Conservation (phyloP, 2,329 filamentous ascomycete genomes). For the Domatiomyces catenatus region DNA sequence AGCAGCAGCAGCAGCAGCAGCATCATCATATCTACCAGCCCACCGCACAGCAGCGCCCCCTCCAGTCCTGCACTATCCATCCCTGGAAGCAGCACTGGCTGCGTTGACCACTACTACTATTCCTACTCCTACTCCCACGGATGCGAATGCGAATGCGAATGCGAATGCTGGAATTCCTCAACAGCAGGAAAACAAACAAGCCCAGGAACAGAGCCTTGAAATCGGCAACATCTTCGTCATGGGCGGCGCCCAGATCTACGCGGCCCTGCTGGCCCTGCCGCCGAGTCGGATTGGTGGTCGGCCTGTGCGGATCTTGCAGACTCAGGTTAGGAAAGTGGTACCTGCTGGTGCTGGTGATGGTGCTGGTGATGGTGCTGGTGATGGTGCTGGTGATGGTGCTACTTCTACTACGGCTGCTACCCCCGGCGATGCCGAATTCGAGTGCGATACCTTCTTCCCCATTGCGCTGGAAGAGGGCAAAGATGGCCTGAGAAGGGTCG, state of each 20-base stretch:
- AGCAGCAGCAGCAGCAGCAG: neutral
- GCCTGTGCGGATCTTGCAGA: constrained; percentile 18
- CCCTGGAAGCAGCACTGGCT: constrained; percentile 1
- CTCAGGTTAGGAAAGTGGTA: constrained; percentile 11
- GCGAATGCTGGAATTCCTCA: constrained; percentile 1
- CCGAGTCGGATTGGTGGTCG: neutral
- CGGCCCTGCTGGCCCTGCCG: constrained; percentile 40
- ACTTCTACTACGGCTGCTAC: neutral
- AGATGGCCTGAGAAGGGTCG: constrained; percentile 16
- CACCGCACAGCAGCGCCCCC: neutral
- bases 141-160: constrained; percentile 7
- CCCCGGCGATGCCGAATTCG: constrained; percentile 20
- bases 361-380: too few relatives aligned
- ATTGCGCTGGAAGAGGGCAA: constrained; percentile 8
- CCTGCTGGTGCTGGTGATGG: too few relatives aligned
- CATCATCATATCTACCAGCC: too few relatives aligned
- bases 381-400: neutral
- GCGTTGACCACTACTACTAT: constrained; percentile 6
- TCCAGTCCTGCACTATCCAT: constrained; percentile 7
- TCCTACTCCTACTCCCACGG: too few relatives aligned
- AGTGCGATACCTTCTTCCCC: constrained; percentile 36
- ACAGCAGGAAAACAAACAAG: constrained; percentile 13
- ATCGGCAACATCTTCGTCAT: constrained; percentile 64
- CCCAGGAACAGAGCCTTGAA: constrained; percentile 9
- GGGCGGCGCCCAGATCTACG: constrained; percentile 77